Percentiles rank a stretch among this genome's conserved stretches.
Evolutionary conservation across 768 basidiomycete genomes (phyloP).

Genomic region (Sistotremastrum suecicum): DNA sequence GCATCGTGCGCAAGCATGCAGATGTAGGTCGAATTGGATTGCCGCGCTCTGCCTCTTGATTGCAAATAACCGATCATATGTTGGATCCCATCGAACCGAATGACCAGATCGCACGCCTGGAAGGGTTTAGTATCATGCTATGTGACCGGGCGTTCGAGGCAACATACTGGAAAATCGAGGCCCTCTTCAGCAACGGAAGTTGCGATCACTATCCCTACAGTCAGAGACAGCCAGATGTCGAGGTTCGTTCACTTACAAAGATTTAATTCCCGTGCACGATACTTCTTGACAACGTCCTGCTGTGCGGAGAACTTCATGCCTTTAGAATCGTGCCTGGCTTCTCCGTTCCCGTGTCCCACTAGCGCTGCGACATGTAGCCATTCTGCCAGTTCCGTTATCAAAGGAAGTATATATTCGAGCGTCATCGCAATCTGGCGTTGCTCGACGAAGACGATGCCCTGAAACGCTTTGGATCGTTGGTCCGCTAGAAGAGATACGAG

Average conservation of each 20-base stretch:
- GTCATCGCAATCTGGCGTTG: conserved; percentile 68
- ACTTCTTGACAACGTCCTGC: conserved; percentile 46
- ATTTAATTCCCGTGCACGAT: conserved; percentile 53
- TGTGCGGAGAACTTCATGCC: conserved; percentile 41
- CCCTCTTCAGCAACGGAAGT: conserved; percentile 89
- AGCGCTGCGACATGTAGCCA: conserved; percentile 49
- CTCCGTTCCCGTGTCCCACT: conserved; percentile 51
- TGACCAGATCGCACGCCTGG: conserved; percentile 75
- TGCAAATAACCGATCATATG: conserved; percentile 85
- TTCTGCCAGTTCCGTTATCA: conserved; percentile 40
- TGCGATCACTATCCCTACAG: conserved; percentile 43
- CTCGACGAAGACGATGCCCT: conserved; percentile 78
- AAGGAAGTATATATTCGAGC: conserved; percentile 49
- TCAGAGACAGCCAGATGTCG: background rate
- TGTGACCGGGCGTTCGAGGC: background rate
- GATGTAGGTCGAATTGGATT: conserved; percentile 60
- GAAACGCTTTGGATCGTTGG: conserved; percentile 43
- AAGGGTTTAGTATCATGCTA: conserved; percentile 1
- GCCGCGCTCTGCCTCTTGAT: conserved; percentile 75
- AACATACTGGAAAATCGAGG: conserved; percentile 67
- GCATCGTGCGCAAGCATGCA: conserved; percentile 58
- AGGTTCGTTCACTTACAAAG: conserved; percentile 34
- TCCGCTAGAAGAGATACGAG: conserved; percentile 48
- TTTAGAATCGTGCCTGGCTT: conserved; percentile 23
- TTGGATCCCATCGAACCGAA: conserved; percentile 71